Evolutionary conservation across 768 basidiomycete species (phyloP).

Genomic region (Trametes punicea): DNA sequence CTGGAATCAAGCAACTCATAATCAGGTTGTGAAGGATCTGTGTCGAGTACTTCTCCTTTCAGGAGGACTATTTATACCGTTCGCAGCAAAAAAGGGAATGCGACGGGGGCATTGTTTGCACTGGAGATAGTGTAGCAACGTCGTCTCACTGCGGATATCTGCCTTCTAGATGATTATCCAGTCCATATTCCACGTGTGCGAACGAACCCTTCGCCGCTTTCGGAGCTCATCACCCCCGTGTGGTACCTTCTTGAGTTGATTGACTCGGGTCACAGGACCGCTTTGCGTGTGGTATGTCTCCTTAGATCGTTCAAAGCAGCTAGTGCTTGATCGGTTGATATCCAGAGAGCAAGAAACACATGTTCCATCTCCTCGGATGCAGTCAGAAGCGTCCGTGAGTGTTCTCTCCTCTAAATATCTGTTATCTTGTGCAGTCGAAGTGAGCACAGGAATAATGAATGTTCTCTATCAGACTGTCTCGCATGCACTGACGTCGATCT

Average conservation of each 20-base stretch:
- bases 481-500: neutral
- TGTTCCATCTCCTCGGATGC: neutral
- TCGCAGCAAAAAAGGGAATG: conserved; percentile 7
- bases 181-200: neutral
- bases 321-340: neutral
- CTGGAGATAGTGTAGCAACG: conserved; percentile 6
- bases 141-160: conserved; percentile 15
- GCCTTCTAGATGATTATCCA: conserved; percentile 3
- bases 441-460: no score
- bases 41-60: neutral
- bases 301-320: neutral
- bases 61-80: conserved; percentile 7
- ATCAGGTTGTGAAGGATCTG: conserved; percentile 48
- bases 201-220: neutral
- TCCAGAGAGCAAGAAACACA: neutral
- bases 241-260: neutral
- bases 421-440: no score
- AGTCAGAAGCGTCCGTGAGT: neutral
- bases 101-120: conserved; percentile 3
- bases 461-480: neutral
- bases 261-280: neutral
- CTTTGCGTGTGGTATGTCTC: neutral
- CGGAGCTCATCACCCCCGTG: neutral
- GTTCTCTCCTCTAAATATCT: neutral
- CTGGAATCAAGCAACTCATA: conserved; percentile 86